Evolutionary conservation across 1,284 basidiomycete genomes (phyloP).

Genomic region (Irpex rosettiformis): DNA sequence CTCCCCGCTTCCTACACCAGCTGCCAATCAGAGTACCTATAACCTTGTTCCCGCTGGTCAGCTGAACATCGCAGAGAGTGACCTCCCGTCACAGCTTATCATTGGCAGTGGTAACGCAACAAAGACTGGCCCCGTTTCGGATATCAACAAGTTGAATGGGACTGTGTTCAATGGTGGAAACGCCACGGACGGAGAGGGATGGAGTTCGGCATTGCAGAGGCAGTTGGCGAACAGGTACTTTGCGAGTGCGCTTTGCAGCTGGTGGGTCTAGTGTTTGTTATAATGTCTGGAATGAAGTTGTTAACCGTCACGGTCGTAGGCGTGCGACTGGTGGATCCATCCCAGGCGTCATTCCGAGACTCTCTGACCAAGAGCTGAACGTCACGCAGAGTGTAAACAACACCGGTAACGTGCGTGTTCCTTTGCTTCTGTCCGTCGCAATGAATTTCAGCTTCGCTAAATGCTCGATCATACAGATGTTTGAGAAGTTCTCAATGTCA

Average conservation of each 20-base stretch:
- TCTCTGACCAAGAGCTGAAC: slow-evolving; percentile 72
- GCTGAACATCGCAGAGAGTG: slow-evolving; percentile 61
- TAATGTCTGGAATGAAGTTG: neutral
- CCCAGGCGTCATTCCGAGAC: slow-evolving; percentile 58
- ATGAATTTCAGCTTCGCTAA: no score
- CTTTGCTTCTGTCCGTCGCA: no score
- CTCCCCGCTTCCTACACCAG: slow-evolving; percentile 45
- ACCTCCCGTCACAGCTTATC: slow-evolving; percentile 67
- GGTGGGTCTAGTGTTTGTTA: slow-evolving; percentile 44
- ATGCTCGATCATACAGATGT: slow-evolving; percentile 57
- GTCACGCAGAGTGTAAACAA: slow-evolving; percentile 67
- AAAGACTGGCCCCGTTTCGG: slow-evolving; percentile 47
- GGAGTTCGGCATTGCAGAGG: slow-evolving; percentile 61
- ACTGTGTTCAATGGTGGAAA: slow-evolving; percentile 77
- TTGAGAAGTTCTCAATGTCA: slow-evolving; percentile 79
- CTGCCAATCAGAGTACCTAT: slow-evolving; percentile 54
- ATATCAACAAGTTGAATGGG: slow-evolving; percentile 56
- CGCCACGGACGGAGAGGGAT: slow-evolving; percentile 58
- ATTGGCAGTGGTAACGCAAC: slow-evolving; percentile 48
- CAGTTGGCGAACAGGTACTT: slow-evolving; percentile 83
- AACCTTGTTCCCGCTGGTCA: slow-evolving; percentile 72
- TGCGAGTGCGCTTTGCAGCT: slow-evolving; percentile 82
- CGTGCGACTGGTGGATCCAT: slow-evolving; percentile 82
- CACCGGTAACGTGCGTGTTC: slow-evolving; percentile 63
- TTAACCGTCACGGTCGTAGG: slow-evolving; percentile 32